Conservation (phyloP, 1,284 basidiomycete species). For the Boletus smithii region DNA sequence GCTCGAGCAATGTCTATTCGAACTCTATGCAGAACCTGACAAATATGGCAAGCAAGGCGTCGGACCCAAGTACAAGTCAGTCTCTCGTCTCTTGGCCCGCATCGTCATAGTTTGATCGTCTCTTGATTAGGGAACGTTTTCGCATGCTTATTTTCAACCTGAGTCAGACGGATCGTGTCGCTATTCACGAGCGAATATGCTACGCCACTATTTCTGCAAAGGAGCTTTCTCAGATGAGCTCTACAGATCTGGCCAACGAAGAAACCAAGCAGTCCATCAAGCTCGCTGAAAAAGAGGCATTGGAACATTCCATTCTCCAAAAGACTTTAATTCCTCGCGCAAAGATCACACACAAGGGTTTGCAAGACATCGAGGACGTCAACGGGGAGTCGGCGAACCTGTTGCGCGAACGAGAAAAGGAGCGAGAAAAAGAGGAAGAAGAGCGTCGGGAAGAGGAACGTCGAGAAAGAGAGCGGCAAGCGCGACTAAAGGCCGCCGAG, state of each 20-base stretch:
- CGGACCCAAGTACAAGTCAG: slow-evolving; percentile 77
- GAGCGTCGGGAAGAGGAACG: slow-evolving; percentile 52
- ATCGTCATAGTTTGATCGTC: slow-evolving; percentile 6
- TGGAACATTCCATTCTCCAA: slow-evolving; percentile 79
- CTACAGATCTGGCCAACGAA: slow-evolving; percentile 81
- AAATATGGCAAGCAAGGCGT: slow-evolving; percentile 65
- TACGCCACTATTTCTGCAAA: slow-evolving; percentile 59
- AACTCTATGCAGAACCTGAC: slow-evolving; percentile 72
- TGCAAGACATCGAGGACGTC: slow-evolving; percentile 80
- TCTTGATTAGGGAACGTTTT: slow-evolving; percentile 66
- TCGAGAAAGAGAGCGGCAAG: slow-evolving; percentile 60
- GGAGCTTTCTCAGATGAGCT: slow-evolving; percentile 77
- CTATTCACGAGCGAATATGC: slow-evolving; percentile 72
- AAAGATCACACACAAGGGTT: slow-evolving; percentile 86
- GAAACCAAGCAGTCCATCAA: slow-evolving; percentile 77
- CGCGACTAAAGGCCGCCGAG: slow-evolving; percentile 48
- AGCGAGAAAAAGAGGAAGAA: slow-evolving; percentile 54
- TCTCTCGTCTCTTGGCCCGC: slow-evolving; percentile 14
- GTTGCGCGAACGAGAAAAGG: slow-evolving; percentile 52
- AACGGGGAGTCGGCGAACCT: slow-evolving; percentile 51
- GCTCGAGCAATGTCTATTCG: slow-evolving; percentile 68
- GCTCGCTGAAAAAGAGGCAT: slow-evolving; percentile 71
- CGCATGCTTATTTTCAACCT: slow-evolving; percentile 80
- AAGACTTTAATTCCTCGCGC: slow-evolving; percentile 69
- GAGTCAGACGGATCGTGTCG: slow-evolving; percentile 68